These are phyloP conservation scores for Boletus mariae DNA, from an alignment of 1,284 basidiomycete genomes.

Conservation along the genomic window DNA sequence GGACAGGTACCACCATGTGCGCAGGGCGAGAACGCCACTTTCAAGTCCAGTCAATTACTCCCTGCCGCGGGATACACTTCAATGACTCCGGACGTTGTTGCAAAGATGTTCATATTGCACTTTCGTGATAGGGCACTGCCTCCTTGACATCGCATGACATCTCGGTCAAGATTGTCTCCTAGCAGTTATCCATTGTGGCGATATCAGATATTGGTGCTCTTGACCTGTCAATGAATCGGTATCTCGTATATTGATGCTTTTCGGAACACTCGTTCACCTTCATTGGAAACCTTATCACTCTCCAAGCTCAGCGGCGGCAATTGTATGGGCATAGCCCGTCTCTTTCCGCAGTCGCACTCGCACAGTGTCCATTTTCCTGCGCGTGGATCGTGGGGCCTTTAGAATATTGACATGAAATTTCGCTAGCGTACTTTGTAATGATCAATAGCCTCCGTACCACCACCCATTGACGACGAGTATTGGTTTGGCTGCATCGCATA, in stretches of 20 bases:
- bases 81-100: conserved; percentile 1
- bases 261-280: background rate
- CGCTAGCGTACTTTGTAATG: background rate
- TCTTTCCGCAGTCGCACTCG: background rate
- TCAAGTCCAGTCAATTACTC: background rate
- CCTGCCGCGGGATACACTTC: background rate
- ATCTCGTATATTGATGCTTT: background rate
- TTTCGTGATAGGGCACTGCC: conserved; percentile 9
- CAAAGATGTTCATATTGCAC: background rate
- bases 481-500: conserved; percentile 6
- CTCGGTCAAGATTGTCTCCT: background rate
- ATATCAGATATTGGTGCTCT: background rate
- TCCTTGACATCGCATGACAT: background rate
- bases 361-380: background rate
- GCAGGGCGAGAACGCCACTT: background rate
- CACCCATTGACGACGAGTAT: background rate
- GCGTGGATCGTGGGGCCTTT: conserved; percentile 3
- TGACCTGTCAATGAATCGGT: background rate
- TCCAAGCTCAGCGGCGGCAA: conserved; percentile 18
- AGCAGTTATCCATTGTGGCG: background rate
- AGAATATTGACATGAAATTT: background rate
- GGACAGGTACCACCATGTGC: too few relatives aligned
- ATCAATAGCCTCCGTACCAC: conserved; percentile 1
- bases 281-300: conserved; percentile 11
- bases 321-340: conserved; percentile 9